Base-by-base conservation (phyloP, 805 yeast genomes). In the Metschnikowia proteae region DNA sequence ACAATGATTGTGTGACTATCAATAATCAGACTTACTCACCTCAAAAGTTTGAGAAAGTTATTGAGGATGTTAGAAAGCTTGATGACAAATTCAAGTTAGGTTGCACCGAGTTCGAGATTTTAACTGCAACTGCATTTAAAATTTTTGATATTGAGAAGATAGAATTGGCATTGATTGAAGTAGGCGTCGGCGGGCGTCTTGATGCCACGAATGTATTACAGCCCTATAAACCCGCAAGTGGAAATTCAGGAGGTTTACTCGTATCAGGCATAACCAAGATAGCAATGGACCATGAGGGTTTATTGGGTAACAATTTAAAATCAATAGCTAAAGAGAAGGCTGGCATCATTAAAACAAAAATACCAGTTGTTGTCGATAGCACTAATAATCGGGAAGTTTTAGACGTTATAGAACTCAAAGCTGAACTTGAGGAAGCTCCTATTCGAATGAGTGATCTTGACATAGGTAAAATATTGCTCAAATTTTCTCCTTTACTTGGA, bases 171-270 rank as follows among this genome's bases (percentile, higher is more conserved):
- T 81, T 92, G 0, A 66, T 92, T n/a, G 99, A 92, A 64, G 97
- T 90, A 3, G 99, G 99, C 0, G 70, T 94, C 5, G 99, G 99
- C 2, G 99, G 99, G 0, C 66, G 86, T 37, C 63, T 82, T 9
- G 99, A 92, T 66, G 88, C 97, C 1, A 92, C 99, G 0, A 92
- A 92, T 68, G 87, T 87, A 0, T n/a, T 40, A 25, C 36, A 30
- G 29, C 43, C 43, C 11, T 40, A 63, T 85, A 27, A 59, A 57
- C 8, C 53, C 51, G 4, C 27, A 49, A 6, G 4, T 23, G 9
- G 32, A 28, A 13, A 4, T 9, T n/a, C 27, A 5, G 55, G 58
- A 4, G 75, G 81, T 11, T 82, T 82, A 29, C 46, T 85, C 33
- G 80, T 75, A 5, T 79, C 90, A 6, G 96, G 85, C 1, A 84